Evolutionary conservation across 306 rosid genomes (phyloP).

Genomic region (Senna tora): DNA sequence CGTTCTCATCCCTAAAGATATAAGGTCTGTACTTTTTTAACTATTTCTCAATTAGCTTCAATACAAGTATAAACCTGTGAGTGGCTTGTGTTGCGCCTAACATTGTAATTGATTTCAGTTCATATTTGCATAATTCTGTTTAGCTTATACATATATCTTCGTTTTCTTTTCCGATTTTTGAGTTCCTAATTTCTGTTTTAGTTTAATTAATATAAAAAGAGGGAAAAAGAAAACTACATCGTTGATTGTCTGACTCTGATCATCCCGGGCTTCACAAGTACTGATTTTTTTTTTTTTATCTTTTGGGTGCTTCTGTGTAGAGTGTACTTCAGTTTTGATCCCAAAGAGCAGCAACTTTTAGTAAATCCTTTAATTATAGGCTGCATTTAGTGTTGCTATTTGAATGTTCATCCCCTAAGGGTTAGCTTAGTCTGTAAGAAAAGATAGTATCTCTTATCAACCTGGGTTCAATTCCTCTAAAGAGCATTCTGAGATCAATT

Average conservation of each 20-base stretch:
- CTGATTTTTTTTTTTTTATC: not conserved
- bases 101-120: not conserved
- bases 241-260: not conserved
- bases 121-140: not conserved
- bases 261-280: not conserved
- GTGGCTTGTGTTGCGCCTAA: not conserved
- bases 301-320: conserved; percentile 1
- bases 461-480: not conserved
- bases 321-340: conserved; percentile 21
- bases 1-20: conserved; percentile 76
- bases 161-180: not conserved
- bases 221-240: conserved; percentile 3
- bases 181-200: not conserved
- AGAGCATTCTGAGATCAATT: no score
- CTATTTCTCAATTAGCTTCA: conserved; percentile 12
- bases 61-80: no score
- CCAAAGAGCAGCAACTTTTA: conserved; percentile 12
- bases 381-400: conserved; percentile 12
- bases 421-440: not conserved
- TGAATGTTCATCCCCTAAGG: conserved; percentile 22
- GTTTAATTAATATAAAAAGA: not conserved
- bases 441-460: not conserved
- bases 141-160: not conserved
- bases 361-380: conserved; percentile 2
- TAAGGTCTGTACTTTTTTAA: conserved; percentile 57